phyloP scores from a whole-genome alignment of 75 land plant genomes.

The Pseudotsuga menziesii region DNA sequence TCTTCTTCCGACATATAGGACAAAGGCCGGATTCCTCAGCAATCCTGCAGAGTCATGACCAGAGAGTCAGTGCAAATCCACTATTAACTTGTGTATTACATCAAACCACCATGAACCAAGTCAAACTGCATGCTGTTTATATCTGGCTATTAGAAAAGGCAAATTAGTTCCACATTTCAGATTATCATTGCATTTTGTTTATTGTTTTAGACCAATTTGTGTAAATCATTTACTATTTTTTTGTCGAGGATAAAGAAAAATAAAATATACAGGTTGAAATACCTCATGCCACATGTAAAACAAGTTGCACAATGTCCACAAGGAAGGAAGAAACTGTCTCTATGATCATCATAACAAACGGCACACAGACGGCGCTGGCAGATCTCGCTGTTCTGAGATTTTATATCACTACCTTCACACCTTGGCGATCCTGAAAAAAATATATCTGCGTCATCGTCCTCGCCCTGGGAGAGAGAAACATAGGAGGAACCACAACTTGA shows the following conservation, averaged over 20 bases:
- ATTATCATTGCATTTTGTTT: neutral
- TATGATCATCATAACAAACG: slow-evolving; percentile 62
- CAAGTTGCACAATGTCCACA: slow-evolving; percentile 75
- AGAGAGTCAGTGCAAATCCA: neutral
- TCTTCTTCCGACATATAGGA: slow-evolving; percentile 50
- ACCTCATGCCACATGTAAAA: slow-evolving; percentile 68
- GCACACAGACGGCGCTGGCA: slow-evolving; percentile 37
- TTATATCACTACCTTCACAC: slow-evolving; percentile 17
- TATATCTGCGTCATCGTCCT: slow-evolving; percentile 28
- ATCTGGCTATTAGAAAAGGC: neutral
- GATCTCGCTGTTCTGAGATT: slow-evolving; percentile 1
- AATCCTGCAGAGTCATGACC: slow-evolving; percentile 29
- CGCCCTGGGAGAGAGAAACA: slow-evolving; percentile 51
- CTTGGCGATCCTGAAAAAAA: slow-evolving; percentile 14
- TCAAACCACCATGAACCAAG: neutral
- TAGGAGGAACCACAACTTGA: slow-evolving; percentile 57
- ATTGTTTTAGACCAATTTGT: neutral
- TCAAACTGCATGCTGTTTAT: neutral
- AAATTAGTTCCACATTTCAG: neutral
- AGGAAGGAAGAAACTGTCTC: slow-evolving; percentile 78
- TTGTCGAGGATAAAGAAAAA: neutral
- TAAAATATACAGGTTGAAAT: neutral
- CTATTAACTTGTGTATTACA: neutral
- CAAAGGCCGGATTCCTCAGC: slow-evolving; percentile 40
- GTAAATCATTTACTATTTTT: neutral